Base-by-base conservation (phyloP, 2,329 filamentous ascomycete species). In the Colletotrichum acutatum region DNA sequence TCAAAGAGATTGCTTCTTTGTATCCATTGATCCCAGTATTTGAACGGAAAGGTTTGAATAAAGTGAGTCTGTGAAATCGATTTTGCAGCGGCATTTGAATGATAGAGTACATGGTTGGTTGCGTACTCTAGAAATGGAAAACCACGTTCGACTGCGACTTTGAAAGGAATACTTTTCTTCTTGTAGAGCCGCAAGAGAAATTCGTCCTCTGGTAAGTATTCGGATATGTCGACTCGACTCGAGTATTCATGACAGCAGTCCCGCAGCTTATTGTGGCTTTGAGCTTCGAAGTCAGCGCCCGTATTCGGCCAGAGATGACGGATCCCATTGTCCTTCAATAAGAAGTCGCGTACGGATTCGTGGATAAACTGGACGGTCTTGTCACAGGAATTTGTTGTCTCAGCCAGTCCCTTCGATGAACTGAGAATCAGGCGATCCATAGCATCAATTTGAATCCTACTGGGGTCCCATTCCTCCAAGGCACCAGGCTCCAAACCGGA, bases 321-420 rank as follows among this genome's bases (percentile, higher is more conserved):
- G 3, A 72, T 2, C 0, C 68, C 72, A 0, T 61, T 14, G 1
- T 71, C 71, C 6, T 66, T 71, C 28, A 4, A 84, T 53, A 0
- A 87, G 76, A 53, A 86, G 12, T 86, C 84, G 1, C 80, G 75
- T 0, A 87, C 84, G 0, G 85, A 85, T 73, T 86, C 83, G 62
- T 87, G 85, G 5, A 87, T 86, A 74, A 87, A 88, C 71, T 88
- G 86, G 2, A 87, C 83, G 0, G 75, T 82, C 0, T 52, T 5
- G 0, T 32, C 24, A 12, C 77, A 71, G 0, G 79, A 77, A 26
- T 75, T 81, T 0, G 81, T 83, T 4, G 82, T 73, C 70, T 87
- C 84, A 0, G 83, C 83, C 26, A 88, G 79, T 0, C 87, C 86
- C 71, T 88, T 88, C 0, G 87, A 89, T 0, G 78, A 82, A 34